Evolutionary conservation across 139 green algal genomes (phyloP).

Genomic region (Astrephomene gubernaculifera): DNA sequence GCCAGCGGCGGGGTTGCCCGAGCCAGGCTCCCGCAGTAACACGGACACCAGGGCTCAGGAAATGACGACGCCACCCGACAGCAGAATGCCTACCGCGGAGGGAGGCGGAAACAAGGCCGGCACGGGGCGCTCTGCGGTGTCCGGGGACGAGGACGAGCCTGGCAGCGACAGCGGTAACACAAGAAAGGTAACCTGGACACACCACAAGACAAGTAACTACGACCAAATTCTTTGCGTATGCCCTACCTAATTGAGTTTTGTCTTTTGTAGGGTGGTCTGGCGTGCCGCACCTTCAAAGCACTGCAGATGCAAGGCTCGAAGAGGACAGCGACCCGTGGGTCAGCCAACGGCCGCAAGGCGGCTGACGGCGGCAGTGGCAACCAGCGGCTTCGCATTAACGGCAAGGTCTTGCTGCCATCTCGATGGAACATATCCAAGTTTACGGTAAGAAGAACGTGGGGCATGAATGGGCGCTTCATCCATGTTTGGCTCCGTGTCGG

Average conservation of each 20-base stretch:
- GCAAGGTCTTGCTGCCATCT: slow-evolving; percentile 5
- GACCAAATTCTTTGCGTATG: not conserved
- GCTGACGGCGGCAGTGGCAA: not conserved
- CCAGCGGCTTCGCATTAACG: slow-evolving; percentile 25
- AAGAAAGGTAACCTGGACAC: not conserved
- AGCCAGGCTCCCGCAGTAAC: too few relatives aligned
- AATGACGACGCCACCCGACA: too few relatives aligned
- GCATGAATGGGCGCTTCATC: not conserved
- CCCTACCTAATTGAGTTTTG: not conserved
- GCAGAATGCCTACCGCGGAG: too few relatives aligned
- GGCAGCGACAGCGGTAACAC: too few relatives aligned
- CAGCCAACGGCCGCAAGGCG: not conserved
- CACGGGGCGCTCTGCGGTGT: not conserved
- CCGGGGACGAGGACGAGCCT: not conserved
- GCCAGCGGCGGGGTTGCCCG: too few relatives aligned
- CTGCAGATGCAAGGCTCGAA: not conserved
- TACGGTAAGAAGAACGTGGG: not conserved
- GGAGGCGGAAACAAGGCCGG: not conserved
- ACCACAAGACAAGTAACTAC: not conserved
- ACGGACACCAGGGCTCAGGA: too few relatives aligned
- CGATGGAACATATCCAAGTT: slow-evolving; percentile 9
- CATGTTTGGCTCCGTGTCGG: not conserved
- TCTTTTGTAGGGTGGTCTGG: not conserved
- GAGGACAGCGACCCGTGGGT: not conserved
- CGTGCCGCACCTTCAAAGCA: not conserved